phyloP scores from a whole-genome alignment of 2,329 filamentous ascomycete species.

The Pseudogymnoascus sp. region DNA sequence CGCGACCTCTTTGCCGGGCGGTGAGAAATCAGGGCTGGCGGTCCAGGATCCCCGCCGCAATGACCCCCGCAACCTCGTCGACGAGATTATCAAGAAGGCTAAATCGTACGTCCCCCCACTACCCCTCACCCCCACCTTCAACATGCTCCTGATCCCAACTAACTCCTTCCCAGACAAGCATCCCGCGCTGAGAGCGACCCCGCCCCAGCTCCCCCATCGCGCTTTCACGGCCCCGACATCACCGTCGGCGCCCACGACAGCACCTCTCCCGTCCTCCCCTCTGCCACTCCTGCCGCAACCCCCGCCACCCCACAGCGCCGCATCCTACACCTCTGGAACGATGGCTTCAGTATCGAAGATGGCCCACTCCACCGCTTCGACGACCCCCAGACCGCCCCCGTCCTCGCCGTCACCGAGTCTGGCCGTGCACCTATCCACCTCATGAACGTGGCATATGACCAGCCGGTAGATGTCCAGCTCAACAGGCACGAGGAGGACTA shows the following conservation, averaged over 20 bases:
- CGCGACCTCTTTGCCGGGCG: constrained; percentile 76
- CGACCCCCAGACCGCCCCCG: constrained; percentile 66
- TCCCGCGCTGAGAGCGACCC: constrained; percentile 49
- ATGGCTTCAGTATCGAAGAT: constrained; percentile 82
- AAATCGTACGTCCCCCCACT: constrained; percentile 40
- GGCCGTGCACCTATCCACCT: constrained; percentile 72
- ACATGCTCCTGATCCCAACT: background rate
- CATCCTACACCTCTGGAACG: constrained; percentile 71
- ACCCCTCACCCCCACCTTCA: background rate
- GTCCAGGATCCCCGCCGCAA: constrained; percentile 55
- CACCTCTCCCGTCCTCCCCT: constrained; percentile 60
- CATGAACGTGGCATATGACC: constrained; percentile 67
- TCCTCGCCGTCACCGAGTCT: constrained; percentile 68
- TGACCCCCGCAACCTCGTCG: constrained; percentile 51
- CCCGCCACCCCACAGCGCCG: constrained; percentile 53
- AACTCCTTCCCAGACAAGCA: constrained; percentile 45
- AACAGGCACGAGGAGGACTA: constrained; percentile 68
- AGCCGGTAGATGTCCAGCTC: constrained; percentile 73
- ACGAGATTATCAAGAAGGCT: constrained; percentile 59
- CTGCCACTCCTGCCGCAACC: constrained; percentile 26
- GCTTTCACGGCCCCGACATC: constrained; percentile 65
- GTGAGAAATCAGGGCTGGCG: constrained; percentile 72
- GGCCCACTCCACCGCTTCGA: constrained; percentile 72
- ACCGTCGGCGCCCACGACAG: constrained; percentile 75
- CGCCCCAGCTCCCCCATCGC: constrained; percentile 40